A percentile compares a stretch with the other conserved stretches of the same genome.
These are phyloP conservation scores for Limnanthes douglasii DNA, from an alignment of 345 rosid species.

Conservation along the genomic window DNA sequence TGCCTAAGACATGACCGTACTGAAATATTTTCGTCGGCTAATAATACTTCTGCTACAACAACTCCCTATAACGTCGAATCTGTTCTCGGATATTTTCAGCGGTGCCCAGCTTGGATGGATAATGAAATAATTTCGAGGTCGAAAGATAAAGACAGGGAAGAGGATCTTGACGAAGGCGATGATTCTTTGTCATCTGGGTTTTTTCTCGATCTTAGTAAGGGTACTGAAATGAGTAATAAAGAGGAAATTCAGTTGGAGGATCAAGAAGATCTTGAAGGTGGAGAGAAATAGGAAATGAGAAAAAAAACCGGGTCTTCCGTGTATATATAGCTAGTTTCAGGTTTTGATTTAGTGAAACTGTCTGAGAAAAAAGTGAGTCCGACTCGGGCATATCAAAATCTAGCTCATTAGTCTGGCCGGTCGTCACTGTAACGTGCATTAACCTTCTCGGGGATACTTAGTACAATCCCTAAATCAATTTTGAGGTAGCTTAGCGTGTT, in stretches of 20 bases:
- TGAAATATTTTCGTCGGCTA: slow-evolving; percentile 5
- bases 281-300: slow-evolving; percentile 18
- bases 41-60: slow-evolving; percentile 17
- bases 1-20: slow-evolving; percentile 22
- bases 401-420: too few relatives aligned
- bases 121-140: slow-evolving; percentile 13
- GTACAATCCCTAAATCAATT: too few relatives aligned
- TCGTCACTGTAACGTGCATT: too few relatives aligned
- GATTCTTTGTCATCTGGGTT: slow-evolving; percentile 53
- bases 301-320: too few relatives aligned
- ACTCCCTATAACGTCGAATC: slow-evolving; percentile 22
- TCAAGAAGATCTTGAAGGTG: slow-evolving; percentile 79
- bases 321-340: too few relatives aligned
- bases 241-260: slow-evolving; percentile 80
- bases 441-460: too few relatives aligned
- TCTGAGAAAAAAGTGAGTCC: too few relatives aligned
- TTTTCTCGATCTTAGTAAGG: slow-evolving; percentile 18
- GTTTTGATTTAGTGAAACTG: too few relatives aligned
- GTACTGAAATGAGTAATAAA: slow-evolving; percentile 45
- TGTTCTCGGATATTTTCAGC: slow-evolving; percentile 37
- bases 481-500: too few relatives aligned
- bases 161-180: slow-evolving; percentile 68
- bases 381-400: too few relatives aligned
- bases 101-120: slow-evolving; percentile 78
- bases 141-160: slow-evolving; percentile 56